Conservation (phyloP, 169 alveolate genomes). For the Toxoplasma gondii region DNA sequence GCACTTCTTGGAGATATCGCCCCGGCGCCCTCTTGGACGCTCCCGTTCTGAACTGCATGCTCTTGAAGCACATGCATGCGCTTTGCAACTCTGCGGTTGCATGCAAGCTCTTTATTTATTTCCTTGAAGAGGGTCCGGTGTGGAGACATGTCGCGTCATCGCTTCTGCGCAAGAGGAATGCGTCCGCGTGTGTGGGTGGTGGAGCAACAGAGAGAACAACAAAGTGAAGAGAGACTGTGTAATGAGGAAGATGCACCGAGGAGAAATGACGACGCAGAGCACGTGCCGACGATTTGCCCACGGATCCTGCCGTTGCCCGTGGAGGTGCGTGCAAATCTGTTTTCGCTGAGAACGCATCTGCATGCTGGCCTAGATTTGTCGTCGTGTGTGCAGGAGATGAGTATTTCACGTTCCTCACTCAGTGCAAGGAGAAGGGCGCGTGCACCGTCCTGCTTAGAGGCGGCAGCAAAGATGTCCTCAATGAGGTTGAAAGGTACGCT, state of each 20-base stretch:
- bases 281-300: background rate
- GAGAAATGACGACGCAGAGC: no score
- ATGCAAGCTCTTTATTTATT: no score
- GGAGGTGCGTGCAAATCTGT: background rate
- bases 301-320: background rate
- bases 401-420: conserved; percentile 84
- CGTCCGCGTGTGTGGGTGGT: background rate
- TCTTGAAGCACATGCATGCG: background rate
- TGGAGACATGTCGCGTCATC: no score
- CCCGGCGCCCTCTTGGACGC: no score
- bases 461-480: conserved; percentile 98
- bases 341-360: background rate
- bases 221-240: no score
- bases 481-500: conserved; percentile 92
- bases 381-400: conserved; percentile 80
- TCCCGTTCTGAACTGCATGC: background rate
- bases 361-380: background rate
- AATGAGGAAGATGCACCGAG: no score
- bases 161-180: background rate
- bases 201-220: no score
- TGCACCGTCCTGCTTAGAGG: conserved; percentile 98
- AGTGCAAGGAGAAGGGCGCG: conserved; percentile 95
- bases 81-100: background rate
- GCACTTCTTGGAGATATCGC: no score
- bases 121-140: no score